Evolutionary conservation across 345 rosid species (phyloP), one percentile per base, ranked within the genome.

Genomic region (Syzygium oleosum): DNA sequence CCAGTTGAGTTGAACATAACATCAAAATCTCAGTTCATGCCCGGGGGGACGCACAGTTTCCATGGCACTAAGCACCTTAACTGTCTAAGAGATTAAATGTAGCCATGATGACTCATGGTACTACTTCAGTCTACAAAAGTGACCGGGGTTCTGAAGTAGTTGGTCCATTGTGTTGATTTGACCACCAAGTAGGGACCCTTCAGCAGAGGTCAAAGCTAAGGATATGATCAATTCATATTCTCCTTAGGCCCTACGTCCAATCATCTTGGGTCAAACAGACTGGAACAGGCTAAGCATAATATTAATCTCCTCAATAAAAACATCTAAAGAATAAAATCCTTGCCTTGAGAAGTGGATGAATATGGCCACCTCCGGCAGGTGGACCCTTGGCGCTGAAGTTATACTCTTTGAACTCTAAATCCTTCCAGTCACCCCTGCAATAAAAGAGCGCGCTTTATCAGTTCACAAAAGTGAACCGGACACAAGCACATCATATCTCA

Each of bases 331-430:
- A 68, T 46, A 53, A 14, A 63, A 86, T 87, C 86, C 91, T 90
- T 94, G 92, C 99, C 98, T 97, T 96, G 86, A 93, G 98, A 84
- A 97, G 95, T 16, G 99, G 99, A 88, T 97, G 99, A 87, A 97
- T 95, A 93, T 96, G 95, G 77, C 99, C 99, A 90, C 97, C 90
- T 89, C 95, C 98, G 87, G 94, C 86, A 86, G 96, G 97, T 87
- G 90, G 96, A 90, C 99, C 99, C 91, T 96, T 96, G 59, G 99
- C 98, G 87, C 90, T 93, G 92, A 95, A 95, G 91, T 97, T 97
- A 88, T 96, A 96, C 88, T 94, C 99, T 91, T 97, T 97, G 90
- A 97, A 96, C 89, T 95, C 98, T 85, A 95, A 87, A n/a, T 94
- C 96, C 91, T 92, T 91, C 99, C 98, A 97, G 87, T 95, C 98